phyloP scores from a whole-genome alignment of 495 filamentous ascomycete genomes.

The Cairneyella variabilis region DNA sequence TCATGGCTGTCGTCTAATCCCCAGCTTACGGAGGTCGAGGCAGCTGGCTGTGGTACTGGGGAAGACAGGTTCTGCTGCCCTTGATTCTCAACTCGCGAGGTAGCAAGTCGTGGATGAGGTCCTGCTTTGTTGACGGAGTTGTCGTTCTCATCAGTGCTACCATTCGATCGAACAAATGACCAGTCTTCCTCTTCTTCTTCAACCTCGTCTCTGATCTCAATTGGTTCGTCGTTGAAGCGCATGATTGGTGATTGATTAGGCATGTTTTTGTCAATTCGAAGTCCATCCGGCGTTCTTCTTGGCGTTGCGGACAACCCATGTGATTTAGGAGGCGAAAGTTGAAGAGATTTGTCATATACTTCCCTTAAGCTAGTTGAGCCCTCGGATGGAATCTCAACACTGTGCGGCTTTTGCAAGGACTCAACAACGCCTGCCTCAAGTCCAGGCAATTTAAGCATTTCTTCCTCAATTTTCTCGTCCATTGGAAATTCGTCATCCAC shows the following conservation, averaged over 20 bases:
- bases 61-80: too few species aligned
- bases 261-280: conserved; percentile 1
- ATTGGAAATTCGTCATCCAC: conserved; percentile 27
- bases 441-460: conserved; percentile 23
- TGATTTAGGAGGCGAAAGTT: conserved; percentile 18
- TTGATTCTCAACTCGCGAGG: too few species aligned
- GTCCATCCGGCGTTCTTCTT: background rate
- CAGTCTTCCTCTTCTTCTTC: conserved; percentile 14
- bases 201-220: conserved; percentile 2
- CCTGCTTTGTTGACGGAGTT: too few species aligned
- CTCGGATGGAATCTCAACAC: background rate
- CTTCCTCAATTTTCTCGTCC: conserved; percentile 21
- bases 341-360: conserved; percentile 19
- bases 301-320: background rate
- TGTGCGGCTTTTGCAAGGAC: conserved; percentile 3
- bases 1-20: conserved; percentile 19
- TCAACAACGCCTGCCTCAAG: background rate
- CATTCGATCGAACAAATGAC: conserved; percentile 10
- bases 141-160: too few species aligned
- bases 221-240: background rate
- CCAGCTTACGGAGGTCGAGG: background rate
- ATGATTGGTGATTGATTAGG: background rate
- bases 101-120: too few species aligned
- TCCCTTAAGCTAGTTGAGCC: background rate
- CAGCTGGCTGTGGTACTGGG: background rate